Conservation (phyloP, 1,284 basidiomycete species). For the Fistulinella cinereoalba region DNA sequence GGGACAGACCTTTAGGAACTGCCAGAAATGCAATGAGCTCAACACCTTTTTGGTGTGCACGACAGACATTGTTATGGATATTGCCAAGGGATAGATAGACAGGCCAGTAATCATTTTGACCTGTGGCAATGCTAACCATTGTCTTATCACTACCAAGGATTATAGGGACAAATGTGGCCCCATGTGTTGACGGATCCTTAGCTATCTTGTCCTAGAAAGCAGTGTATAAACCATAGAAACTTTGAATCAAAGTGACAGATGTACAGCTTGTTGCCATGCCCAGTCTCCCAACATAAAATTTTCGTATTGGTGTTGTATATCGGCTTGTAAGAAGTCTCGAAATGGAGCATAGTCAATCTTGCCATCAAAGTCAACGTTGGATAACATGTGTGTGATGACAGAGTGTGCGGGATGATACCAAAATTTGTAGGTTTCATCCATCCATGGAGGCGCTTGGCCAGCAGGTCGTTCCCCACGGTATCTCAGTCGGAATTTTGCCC, state of each 20-base stretch:
- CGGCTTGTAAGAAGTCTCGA: no score
- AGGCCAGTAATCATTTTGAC: slow-evolving; percentile 35
- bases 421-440: neutral
- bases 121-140: slow-evolving; percentile 36
- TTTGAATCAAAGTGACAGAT: neutral
- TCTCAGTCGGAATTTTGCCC: neutral
- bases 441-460: neutral
- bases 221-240: neutral
- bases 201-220: slow-evolving; percentile 1
- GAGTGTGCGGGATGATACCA: neutral
- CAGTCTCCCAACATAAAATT: slow-evolving; percentile 38
- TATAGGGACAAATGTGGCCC: slow-evolving; percentile 31
- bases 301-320: no score
- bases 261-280: slow-evolving; percentile 35
- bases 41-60: slow-evolving; percentile 30
- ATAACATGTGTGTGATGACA: no score
- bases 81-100: slow-evolving; percentile 33
- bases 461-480: neutral
- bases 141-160: slow-evolving; percentile 39
- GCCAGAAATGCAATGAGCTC: slow-evolving; percentile 31
- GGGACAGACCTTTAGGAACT: neutral
- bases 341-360: no score
- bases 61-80: slow-evolving; percentile 31
- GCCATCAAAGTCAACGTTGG: no score
- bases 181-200: slow-evolving; percentile 20